Evolutionary conservation across 176 grass and related monocot genomes (phyloP).

Genomic region (Juncus effusus): DNA sequence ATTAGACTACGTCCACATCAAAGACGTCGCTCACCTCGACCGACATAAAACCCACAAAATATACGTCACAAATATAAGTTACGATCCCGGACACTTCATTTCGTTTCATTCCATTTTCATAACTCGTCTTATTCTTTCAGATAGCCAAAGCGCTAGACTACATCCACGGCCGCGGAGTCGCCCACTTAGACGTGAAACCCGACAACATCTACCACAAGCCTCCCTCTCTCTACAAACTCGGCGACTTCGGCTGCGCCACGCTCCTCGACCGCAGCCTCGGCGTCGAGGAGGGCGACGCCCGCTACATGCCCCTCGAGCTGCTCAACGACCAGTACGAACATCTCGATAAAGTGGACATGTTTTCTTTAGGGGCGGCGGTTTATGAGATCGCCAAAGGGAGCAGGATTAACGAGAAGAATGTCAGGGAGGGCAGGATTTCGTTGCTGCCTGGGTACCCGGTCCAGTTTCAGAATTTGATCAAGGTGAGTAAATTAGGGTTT

Average conservation of each 20-base stretch:
- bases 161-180: slow-evolving; percentile 70
- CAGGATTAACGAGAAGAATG: slow-evolving; percentile 45
- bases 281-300: slow-evolving; percentile 90
- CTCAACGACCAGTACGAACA: slow-evolving; percentile 79
- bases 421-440: slow-evolving; percentile 85
- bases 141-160: slow-evolving; percentile 79
- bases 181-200: slow-evolving; percentile 92
- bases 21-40: slow-evolving; percentile 81
- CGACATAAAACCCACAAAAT: slow-evolving; percentile 97
- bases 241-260: slow-evolving; percentile 89
- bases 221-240: slow-evolving; percentile 68
- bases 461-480: slow-evolving; percentile 85
- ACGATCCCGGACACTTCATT: slow-evolving; percentile 93
- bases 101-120: too few species aligned
- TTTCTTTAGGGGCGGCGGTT: slow-evolving; percentile 65
- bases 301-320: slow-evolving; percentile 95
- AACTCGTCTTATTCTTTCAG: slow-evolving; percentile 32
- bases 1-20: slow-evolving; percentile 69
- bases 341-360: slow-evolving; percentile 95
- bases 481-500: slow-evolving; percentile 38
- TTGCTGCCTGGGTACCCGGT: slow-evolving; percentile 75
- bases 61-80: slow-evolving; percentile 58
- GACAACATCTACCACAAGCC: slow-evolving; percentile 86
- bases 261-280: slow-evolving; percentile 57
- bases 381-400: slow-evolving; percentile 88